Evolutionary conservation across 257 asterid genomes (phyloP), one percentile per base, ranked within the genome.

Genomic region (Petrea volubilis): DNA sequence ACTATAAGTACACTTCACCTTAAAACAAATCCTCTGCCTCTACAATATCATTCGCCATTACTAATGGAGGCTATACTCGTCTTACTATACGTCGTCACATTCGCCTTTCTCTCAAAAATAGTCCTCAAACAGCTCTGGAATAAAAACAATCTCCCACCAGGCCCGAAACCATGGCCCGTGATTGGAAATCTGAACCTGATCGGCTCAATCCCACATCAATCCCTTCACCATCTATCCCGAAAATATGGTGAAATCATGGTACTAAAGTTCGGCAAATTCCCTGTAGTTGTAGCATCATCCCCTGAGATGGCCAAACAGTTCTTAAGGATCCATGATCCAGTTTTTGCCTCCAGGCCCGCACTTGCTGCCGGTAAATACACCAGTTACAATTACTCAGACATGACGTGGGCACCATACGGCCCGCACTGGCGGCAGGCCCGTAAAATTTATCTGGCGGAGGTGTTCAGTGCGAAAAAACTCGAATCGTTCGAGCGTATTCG

Each of bases 321-420:
- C 60, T 29, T 77, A n/a, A 71, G 14, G 27, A 61, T 25, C 34
- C 76, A 67, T 38, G 78, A 74, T 21, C 20, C 73, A 0, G 60
- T 55, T 2, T 80, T 85, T n/a, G 79, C 82, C 40, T 71, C 80
- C 1, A 59, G 87, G 58, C 87, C 85, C n/a, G 14, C 69, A 2
- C 81, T 71, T 4, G 85, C 87, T 1, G 77, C 82, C 17, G 87
- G 85, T 0, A 74, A 77, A 43, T 66, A 77, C 64, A 74, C 72
- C 0, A 25, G 64, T 67, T 83, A 68, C 68, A 68, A 75, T 41
- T 77, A 66, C 76, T 31, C 43, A 0, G 49, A 79, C 77, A 36
- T 81, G 70, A 1, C 46, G 3, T 81, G 84, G 85, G 78, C 83
- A 0, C 87, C 87, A 9, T 71, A 77, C 52, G 87, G 89, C 2